Evolutionary conservation across 169 alveolate genomes (phyloP), one percentile per base, ranked within the genome.

Genomic region (Plasmodium ovale): DNA sequence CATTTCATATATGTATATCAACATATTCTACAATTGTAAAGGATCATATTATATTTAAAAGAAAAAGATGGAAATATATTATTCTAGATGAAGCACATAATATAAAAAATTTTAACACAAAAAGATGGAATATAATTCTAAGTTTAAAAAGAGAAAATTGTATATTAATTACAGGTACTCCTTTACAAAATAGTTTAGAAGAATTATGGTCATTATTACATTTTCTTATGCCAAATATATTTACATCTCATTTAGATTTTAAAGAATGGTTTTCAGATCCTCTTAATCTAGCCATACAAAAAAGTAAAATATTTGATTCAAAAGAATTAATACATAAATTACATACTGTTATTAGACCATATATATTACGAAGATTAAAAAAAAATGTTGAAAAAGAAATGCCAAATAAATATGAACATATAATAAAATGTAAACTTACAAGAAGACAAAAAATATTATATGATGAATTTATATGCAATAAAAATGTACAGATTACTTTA

Each of bases 61-160:
- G 99, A 77, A 97, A 97, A 92, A 96, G 95, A 65, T 99, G 99
- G 99, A 97, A 97, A 31, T 98, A 98, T 92, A 95, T 99, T 95
- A 97, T 99, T 35, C 92, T 99, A 60, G 99, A 99, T 94, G 99
- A 99, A 92, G 99, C 99, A 10, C 99, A 99, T 82, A 97, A 98
- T 88, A 98, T 99, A 77, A 99, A 99, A 93, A 99, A 99, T 91
- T 98, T 97, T 93, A 95, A 97, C 72, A 97, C 99, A n/a, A 97
- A 98, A 93, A 94, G 99, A 70, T 99, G 99, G 99, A 98, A 98
- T 93, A 97, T 98, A 72, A 95, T 99, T 72, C 93, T 98, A 42
- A 97, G 99, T 67, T 98, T 99, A 93, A 97, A 98, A 87, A 97
- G 99, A 31, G 96, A 96, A 88, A 96, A 98, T 79, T 95, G 99